phyloP scores from a whole-genome alignment of 1,284 basidiomycete genomes.

The Stygiomarasmius scandens region DNA sequence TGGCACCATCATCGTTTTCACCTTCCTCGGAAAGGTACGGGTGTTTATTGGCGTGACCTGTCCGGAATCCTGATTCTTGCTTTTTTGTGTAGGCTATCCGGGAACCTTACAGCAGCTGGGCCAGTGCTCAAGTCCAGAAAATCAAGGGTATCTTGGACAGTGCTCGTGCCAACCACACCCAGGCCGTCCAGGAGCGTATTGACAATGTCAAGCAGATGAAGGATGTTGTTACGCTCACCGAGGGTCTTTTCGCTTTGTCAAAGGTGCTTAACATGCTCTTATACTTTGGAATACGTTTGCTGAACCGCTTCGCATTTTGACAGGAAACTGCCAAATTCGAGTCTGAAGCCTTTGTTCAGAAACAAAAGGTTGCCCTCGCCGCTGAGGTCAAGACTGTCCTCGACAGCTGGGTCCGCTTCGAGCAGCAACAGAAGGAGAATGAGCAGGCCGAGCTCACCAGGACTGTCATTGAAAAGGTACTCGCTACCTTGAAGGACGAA shows the following conservation, averaged over 20 bases:
- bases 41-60: neutral
- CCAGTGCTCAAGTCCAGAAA: conserved; percentile 82
- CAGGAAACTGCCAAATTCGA: conserved; percentile 94
- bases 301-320: neutral
- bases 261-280: conserved; percentile 57
- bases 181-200: conserved; percentile 93
- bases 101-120: conserved; percentile 94
- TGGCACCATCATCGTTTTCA: conserved; percentile 87
- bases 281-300: neutral
- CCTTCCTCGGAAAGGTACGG: conserved; percentile 80
- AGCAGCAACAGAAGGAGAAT: conserved; percentile 95
- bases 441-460: conserved; percentile 93
- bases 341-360: conserved; percentile 87
- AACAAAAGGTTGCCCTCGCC: conserved; percentile 87
- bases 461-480: conserved; percentile 85
- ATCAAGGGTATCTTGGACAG: conserved; percentile 84
- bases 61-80: conserved; percentile 32
- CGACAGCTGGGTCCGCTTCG: conserved; percentile 97
- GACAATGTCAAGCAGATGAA: conserved; percentile 90
- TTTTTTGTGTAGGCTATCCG: conserved; percentile 52
- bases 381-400: conserved; percentile 93
- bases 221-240: conserved; percentile 89
- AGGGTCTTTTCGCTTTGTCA: conserved; percentile 90
- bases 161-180: conserved; percentile 89
- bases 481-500: conserved; percentile 83